These are phyloP conservation scores for Cryptococcus hybrid DNA, from an alignment of 1,284 basidiomycete genomes.

Conservation along the genomic window DNA sequence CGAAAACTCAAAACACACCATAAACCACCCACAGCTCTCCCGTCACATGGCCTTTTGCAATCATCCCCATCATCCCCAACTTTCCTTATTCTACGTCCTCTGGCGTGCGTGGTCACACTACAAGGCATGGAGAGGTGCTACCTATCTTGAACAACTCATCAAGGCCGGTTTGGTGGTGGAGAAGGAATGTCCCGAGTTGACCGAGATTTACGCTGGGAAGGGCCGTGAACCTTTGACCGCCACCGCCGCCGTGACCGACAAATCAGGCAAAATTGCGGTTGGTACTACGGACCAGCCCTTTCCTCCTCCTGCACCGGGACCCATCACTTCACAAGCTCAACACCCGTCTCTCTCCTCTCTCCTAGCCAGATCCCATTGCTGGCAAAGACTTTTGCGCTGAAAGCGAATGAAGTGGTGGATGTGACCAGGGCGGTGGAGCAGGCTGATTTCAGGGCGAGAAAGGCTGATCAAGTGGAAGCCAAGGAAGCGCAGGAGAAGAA, in stretches of 20 bases:
- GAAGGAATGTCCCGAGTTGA: slow-evolving; percentile 24
- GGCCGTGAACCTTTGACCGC: not conserved
- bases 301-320: slow-evolving; percentile 6
- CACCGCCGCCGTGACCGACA: not conserved
- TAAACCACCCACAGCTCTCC: slow-evolving; percentile 35
- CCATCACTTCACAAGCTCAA: slow-evolving; percentile 12
- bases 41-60: slow-evolving; percentile 50
- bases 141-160: slow-evolving; percentile 40
- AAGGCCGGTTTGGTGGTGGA: slow-evolving; percentile 43
- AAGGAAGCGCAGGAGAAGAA: slow-evolving; percentile 6
- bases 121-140: slow-evolving; percentile 49
- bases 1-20: too few relatives aligned
- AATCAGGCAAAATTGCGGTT: slow-evolving; percentile 17
- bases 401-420: slow-evolving; percentile 47
- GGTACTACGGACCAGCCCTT: slow-evolving; percentile 29
- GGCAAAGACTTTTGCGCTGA: slow-evolving; percentile 40
- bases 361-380: slow-evolving; percentile 40
- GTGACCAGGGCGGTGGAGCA: slow-evolving; percentile 51
- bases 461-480: slow-evolving; percentile 12
- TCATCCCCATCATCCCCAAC: slow-evolving; percentile 54
- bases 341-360: slow-evolving; percentile 39
- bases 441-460: slow-evolving; percentile 39
- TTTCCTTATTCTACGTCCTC: slow-evolving; percentile 53
- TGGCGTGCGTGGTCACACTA: slow-evolving; percentile 54
- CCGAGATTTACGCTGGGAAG: slow-evolving; percentile 26